A percentile compares a stretch with the other conserved stretches of the same genome.
These are phyloP conservation scores for Kodamaea restingae DNA, from an alignment of 805 yeast genomes.

Conservation along the genomic window DNA sequence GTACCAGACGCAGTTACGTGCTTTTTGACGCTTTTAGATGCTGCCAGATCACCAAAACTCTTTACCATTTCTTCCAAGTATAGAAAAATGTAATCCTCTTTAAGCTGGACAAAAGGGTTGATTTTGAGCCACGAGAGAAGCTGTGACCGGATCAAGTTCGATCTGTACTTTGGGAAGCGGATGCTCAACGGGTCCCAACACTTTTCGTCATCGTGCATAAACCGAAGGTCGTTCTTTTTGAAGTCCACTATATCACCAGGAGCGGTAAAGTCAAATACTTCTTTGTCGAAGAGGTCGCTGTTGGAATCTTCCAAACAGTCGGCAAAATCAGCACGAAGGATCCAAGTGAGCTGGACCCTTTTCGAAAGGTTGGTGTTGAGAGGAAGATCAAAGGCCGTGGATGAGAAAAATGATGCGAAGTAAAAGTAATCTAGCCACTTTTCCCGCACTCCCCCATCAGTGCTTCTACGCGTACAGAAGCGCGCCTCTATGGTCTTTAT, in stretches of 20 bases:
- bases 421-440: slow-evolving; percentile 7
- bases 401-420: slow-evolving; percentile 8
- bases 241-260: slow-evolving; percentile 34
- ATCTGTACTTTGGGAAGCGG: slow-evolving; percentile 15
- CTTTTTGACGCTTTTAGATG: slow-evolving; percentile 7
- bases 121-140: slow-evolving; percentile 36
- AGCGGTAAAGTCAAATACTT: slow-evolving; percentile 14
- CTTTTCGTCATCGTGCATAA: slow-evolving; percentile 13
- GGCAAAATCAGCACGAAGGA: slow-evolving; percentile 4
- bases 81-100: slow-evolving; percentile 19
- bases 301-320: background rate
- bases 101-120: slow-evolving; percentile 31
- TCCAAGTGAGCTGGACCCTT: slow-evolving; percentile 3
- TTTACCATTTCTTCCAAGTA: slow-evolving; percentile 16
- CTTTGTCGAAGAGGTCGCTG: slow-evolving; percentile 1
- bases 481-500: slow-evolving; percentile 17
- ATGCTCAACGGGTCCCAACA: slow-evolving; percentile 8
- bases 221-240: slow-evolving; percentile 33
- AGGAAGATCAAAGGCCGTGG: slow-evolving; percentile 5
- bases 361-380: slow-evolving; percentile 5
- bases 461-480: slow-evolving; percentile 11
- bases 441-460: background rate
- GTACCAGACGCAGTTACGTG: slow-evolving; percentile 3
- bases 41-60: slow-evolving; percentile 11
- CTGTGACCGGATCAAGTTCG: slow-evolving; percentile 24